These are phyloP conservation scores for Didymella lethalis DNA, from an alignment of 2,329 filamentous ascomycete species.

Conservation along the genomic window DNA sequence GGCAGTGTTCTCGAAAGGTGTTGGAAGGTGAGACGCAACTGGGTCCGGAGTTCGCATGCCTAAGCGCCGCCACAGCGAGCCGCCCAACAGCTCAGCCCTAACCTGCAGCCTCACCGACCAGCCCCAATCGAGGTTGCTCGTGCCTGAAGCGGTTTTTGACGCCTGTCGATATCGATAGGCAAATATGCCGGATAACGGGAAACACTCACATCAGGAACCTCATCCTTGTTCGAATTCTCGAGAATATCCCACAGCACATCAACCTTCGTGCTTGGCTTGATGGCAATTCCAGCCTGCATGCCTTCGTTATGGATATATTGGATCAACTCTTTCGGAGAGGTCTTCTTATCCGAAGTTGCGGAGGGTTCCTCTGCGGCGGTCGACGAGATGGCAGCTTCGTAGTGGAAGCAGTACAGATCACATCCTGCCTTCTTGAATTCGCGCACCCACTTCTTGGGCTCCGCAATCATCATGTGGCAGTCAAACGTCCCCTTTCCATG, in stretches of 20 bases:
- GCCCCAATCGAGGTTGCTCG: background rate
- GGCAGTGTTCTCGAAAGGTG: constrained; percentile 28
- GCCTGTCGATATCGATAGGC: background rate
- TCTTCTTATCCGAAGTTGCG: constrained; percentile 72
- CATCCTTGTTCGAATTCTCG: constrained; percentile 73
- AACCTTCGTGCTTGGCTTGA: constrained; percentile 91
- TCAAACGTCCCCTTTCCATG: constrained; percentile 92
- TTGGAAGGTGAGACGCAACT: constrained; percentile 24
- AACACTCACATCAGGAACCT: constrained; percentile 83
- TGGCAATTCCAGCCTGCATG: constrained; percentile 90
- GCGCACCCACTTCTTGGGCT: constrained; percentile 99
- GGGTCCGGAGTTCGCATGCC: constrained; percentile 31
- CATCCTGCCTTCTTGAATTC: constrained; percentile 94
- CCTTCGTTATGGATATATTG: constrained; percentile 88
- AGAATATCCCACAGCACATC: constrained; percentile 93
- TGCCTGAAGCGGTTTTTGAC: background rate
- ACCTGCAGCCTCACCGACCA: constrained; percentile 4
- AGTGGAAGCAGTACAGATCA: constrained; percentile 99
- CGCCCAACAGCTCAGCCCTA: constrained; percentile 39
- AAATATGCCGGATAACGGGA: background rate
- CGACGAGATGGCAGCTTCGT: constrained; percentile 87
- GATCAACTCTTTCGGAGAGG: constrained; percentile 84
- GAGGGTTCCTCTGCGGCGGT: constrained; percentile 83
- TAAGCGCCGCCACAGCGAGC: constrained; percentile 46
- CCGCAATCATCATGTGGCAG: constrained; percentile 99